Evolutionary conservation across 371 early-diverging fungal species (phyloP).

Genomic region (Haplosporangium sp.): DNA sequence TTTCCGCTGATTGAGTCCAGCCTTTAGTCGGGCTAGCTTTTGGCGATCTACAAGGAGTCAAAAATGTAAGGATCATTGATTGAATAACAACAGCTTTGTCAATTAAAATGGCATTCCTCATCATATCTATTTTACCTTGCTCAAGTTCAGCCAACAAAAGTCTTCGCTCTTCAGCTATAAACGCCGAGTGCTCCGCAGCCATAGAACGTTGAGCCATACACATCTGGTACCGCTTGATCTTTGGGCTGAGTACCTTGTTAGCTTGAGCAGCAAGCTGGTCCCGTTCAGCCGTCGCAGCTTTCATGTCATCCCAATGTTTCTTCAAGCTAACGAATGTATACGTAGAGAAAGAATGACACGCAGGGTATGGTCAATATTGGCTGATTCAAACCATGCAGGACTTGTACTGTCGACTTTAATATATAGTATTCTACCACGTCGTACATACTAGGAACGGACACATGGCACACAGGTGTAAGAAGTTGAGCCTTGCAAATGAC

Average conservation of each 20-base stretch:
- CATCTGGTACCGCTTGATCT: slow-evolving; percentile 56
- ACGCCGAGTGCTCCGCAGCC: slow-evolving; percentile 44
- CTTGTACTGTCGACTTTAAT: no score
- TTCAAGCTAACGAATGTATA: slow-evolving; percentile 47
- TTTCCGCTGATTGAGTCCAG: slow-evolving; percentile 36
- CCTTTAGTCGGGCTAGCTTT: slow-evolving; percentile 30
- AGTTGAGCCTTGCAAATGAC: slow-evolving; percentile 38
- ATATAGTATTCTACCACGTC: not conserved
- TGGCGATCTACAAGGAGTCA: slow-evolving; percentile 40
- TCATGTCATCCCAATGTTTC: slow-evolving; percentile 57
- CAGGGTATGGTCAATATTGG: not conserved
- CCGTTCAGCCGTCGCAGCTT: slow-evolving; percentile 51
- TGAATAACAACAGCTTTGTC: not conserved
- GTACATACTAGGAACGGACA: slow-evolving; percentile 44
- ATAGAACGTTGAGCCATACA: slow-evolving; percentile 59
- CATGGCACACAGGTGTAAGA: slow-evolving; percentile 51
- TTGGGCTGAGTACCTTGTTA: slow-evolving; percentile 48
- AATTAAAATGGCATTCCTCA: no score
- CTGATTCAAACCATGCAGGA: not conserved
- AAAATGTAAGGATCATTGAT: not conserved
- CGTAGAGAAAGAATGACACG: not conserved
- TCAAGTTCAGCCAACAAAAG: slow-evolving; percentile 49
- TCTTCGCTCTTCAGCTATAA: slow-evolving; percentile 49
- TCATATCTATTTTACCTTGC: slow-evolving; percentile 45
- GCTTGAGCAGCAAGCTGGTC: slow-evolving; percentile 59